Base-by-base conservation (phyloP, 2,329 filamentous ascomycete genomes). In the Madurella mycetomatis region DNA sequence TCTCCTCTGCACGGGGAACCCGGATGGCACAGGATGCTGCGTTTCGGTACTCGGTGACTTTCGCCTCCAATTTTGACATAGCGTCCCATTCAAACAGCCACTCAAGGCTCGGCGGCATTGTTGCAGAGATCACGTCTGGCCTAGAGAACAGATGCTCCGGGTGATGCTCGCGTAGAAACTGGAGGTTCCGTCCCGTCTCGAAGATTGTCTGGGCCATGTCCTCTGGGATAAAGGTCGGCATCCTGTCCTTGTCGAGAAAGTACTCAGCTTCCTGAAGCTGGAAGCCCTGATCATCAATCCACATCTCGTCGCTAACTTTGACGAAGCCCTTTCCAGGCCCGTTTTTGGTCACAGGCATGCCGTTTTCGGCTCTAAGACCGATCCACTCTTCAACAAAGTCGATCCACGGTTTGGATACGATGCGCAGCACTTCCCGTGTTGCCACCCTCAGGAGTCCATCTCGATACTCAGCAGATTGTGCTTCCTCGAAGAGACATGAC, bases 41-140 rank as follows among this genome's bases (percentile, higher is more conserved):
- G 40, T 69, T 65, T 57, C 82, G 78, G 60, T 83, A 86, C 4
- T 71, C 66, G 13, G 70, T 68, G 3, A 86, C 85, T 49, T 80
- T 82, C 1, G 69, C 67, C 61, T 90, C 84, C n/a, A 90, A 74
- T 12, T 73, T 66, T 41, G 84, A 74, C 47, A 92, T 85, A 25
- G 84, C 78, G 45, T 80, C 72, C 89, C 89, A 94, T 32, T 81
- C 81, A 62, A 88, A 90, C 5, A 81, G 78, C 85, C 87, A 92
- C 39, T 80, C 73, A 2, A 89, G 72, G 13, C 69, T 68, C 2
- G 87, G 86, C 12, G 84, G 79, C 7, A 73, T 68, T 11, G 75
- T 73, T 12, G 71, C 67, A 9, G 66, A 61, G 5, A 82, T 67
- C 5, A 79, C 72, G 25, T 75, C 73, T n/a, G 74, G 64, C 41